Conservation (phyloP, 352 stramenopile species). For the Pythium sukuiense region DNA sequence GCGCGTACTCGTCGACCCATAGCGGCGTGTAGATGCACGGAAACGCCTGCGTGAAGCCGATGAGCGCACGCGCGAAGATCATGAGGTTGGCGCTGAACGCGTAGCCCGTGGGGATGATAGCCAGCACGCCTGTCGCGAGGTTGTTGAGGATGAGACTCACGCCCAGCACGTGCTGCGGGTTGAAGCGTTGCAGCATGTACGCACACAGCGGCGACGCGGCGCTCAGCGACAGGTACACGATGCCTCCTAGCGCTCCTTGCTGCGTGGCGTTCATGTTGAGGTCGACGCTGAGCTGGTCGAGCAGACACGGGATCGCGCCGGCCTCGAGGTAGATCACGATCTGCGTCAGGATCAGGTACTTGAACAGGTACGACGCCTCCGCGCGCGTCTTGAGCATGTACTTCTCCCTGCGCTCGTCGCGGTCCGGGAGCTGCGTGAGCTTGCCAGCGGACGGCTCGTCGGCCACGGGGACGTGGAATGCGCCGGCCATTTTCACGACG, state of each 20-base stretch:
- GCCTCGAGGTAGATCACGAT: constrained; percentile 83
- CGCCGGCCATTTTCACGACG: constrained; percentile 15
- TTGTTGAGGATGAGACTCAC: constrained; percentile 79
- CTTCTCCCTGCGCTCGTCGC: constrained; percentile 55
- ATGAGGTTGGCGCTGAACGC: constrained; percentile 66
- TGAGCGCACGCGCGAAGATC: constrained; percentile 63
- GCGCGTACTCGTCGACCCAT: constrained; percentile 85
- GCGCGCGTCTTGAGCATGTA: constrained; percentile 73
- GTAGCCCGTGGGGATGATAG: constrained; percentile 71
- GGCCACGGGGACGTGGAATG: constrained; percentile 17
- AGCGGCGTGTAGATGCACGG: constrained; percentile 82
- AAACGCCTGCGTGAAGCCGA: constrained; percentile 85
- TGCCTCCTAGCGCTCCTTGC: constrained; percentile 71
- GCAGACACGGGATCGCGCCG: constrained; percentile 75
- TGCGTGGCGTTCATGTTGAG: constrained; percentile 69
- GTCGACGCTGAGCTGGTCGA: constrained; percentile 77
- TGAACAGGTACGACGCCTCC: constrained; percentile 82
- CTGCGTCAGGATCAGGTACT: constrained; percentile 85
- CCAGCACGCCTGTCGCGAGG: constrained; percentile 68
- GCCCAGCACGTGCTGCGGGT: constrained; percentile 61
- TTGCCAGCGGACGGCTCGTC: neutral
- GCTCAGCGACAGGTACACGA: constrained; percentile 80
- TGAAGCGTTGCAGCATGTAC: constrained; percentile 71
- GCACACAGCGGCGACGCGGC: constrained; percentile 76
- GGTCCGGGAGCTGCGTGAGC: neutral